These are phyloP conservation scores for Allium cepa DNA, from an alignment of 106 monocot species.

Conservation along the genomic window DNA sequence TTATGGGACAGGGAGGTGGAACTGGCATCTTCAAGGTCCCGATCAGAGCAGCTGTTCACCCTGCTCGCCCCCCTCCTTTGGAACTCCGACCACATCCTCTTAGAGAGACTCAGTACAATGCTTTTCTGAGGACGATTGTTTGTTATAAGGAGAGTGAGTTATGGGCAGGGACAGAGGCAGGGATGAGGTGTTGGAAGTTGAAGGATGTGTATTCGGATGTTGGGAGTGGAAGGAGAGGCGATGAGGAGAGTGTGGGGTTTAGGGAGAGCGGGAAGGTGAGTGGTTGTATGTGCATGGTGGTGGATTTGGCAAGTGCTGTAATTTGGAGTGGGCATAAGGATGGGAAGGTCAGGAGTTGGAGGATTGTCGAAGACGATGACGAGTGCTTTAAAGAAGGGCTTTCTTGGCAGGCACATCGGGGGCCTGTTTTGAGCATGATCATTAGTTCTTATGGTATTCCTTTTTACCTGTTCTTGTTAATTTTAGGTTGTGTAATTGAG, in stretches of 20 bases:
- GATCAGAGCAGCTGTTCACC: constrained; percentile 66
- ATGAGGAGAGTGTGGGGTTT: constrained; percentile 76
- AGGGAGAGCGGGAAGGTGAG: constrained; percentile 32
- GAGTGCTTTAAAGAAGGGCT: constrained; percentile 22
- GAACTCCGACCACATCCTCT: constrained; percentile 86
- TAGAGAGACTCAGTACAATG: constrained; percentile 76
- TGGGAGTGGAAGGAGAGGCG: constrained; percentile 31
- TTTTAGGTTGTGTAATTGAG: not conserved
- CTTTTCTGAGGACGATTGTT: constrained; percentile 66
- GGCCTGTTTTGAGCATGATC: constrained; percentile 27
- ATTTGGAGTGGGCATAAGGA: constrained; percentile 53
- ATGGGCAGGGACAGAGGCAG: constrained; percentile 79
- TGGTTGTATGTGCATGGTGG: constrained; percentile 27
- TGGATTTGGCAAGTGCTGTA: constrained; percentile 23
- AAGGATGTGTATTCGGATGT: constrained; percentile 27
- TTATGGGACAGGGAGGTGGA: constrained; percentile 75
- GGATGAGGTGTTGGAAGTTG: constrained; percentile 68
- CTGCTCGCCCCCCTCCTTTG: constrained; percentile 60
- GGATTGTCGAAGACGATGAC: constrained; percentile 2
- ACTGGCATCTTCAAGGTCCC: constrained; percentile 71
- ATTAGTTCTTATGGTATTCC: constrained; percentile 43
- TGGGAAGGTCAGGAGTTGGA: constrained; percentile 44
- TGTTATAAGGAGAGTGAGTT: constrained; percentile 27
- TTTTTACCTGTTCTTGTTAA: not conserved
- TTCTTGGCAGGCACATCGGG: constrained; percentile 38